Conservation (phyloP, 805 yeast genomes). For the Wickerhamiella lipophila region DNA sequence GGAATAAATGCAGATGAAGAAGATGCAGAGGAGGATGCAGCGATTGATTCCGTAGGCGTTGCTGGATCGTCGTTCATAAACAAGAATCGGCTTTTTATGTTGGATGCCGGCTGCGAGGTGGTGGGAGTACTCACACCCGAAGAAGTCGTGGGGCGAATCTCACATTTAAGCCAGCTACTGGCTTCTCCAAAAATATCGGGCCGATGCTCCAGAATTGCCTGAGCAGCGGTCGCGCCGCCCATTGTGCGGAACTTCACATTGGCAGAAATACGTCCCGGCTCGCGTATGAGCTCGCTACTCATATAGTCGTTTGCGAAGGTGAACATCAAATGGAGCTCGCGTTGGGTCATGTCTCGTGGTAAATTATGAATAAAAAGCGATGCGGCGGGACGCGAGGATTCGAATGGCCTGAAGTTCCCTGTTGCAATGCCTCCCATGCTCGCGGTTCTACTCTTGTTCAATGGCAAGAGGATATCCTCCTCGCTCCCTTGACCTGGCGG, state of each 20-base stretch:
- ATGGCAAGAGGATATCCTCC: slow-evolving; percentile 13
- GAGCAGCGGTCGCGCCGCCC: slow-evolving; percentile 25
- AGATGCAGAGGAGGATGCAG: slow-evolving; percentile 7
- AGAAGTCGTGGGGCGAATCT: slow-evolving; percentile 12
- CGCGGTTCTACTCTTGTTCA: slow-evolving; percentile 10
- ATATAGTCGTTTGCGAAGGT: slow-evolving; percentile 31
- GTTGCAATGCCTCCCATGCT: slow-evolving; percentile 12
- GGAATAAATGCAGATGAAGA: slow-evolving; percentile 12
- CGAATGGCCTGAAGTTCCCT: slow-evolving; percentile 9
- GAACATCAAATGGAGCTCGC: slow-evolving; percentile 31
- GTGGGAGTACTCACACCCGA: slow-evolving; percentile 10
- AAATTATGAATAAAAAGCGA: slow-evolving; percentile 25
- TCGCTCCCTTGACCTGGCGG: slow-evolving; percentile 8
- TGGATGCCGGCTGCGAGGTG: slow-evolving; percentile 2
- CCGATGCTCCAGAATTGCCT: slow-evolving; percentile 23
- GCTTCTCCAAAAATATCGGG: slow-evolving; percentile 21
- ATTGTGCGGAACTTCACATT: slow-evolving; percentile 25
- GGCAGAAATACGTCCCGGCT: slow-evolving; percentile 21
- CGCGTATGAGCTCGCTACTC: slow-evolving; percentile 22
- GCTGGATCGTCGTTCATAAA: slow-evolving; percentile 11
- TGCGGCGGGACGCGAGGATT: slow-evolving; percentile 4
- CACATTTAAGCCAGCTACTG: slow-evolving; percentile 13
- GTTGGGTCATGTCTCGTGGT: slow-evolving; percentile 29
- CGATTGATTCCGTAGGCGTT: background rate
- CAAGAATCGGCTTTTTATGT: slow-evolving; percentile 12